These are phyloP conservation scores for Colletotrichum sp. DNA, from an alignment of 2,329 filamentous ascomycete genomes.

Conservation along the genomic window DNA sequence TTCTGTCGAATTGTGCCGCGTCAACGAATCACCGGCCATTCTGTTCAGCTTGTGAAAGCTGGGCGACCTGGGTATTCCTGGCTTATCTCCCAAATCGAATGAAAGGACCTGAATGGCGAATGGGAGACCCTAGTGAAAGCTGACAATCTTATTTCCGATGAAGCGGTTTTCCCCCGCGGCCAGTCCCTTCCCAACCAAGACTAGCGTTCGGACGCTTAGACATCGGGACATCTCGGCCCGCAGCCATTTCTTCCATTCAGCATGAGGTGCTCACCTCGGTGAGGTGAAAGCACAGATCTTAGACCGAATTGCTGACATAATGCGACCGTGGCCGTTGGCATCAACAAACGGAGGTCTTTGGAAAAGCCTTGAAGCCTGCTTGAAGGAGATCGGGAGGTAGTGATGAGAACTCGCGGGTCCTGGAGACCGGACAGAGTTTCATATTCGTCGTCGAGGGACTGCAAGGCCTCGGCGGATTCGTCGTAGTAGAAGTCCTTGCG, in stretches of 20 bases:
- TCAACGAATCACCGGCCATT: background rate
- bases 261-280: background rate
- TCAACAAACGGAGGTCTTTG: too few species aligned
- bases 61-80: background rate
- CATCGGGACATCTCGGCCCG: background rate
- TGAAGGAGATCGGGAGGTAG: too few species aligned
- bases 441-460: too few species aligned
- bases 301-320: background rate
- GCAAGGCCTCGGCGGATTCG: too few species aligned
- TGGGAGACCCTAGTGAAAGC: background rate
- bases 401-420: too few species aligned
- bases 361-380: too few species aligned
- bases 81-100: background rate
- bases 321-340: too few species aligned
- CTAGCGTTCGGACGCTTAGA: background rate
- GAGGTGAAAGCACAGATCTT: background rate
- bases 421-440: too few species aligned
- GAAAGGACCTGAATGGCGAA: background rate
- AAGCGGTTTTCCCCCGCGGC: background rate
- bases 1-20: background rate
- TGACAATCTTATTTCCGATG: slow-evolving; percentile 1
- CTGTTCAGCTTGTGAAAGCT: background rate
- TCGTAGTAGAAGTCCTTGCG: too few species aligned
- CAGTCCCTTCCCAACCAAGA: background rate
- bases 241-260: too few species aligned